Evolutionary conservation across 345 rosid species (phyloP).

Genomic region (Brassica cretica): DNA sequence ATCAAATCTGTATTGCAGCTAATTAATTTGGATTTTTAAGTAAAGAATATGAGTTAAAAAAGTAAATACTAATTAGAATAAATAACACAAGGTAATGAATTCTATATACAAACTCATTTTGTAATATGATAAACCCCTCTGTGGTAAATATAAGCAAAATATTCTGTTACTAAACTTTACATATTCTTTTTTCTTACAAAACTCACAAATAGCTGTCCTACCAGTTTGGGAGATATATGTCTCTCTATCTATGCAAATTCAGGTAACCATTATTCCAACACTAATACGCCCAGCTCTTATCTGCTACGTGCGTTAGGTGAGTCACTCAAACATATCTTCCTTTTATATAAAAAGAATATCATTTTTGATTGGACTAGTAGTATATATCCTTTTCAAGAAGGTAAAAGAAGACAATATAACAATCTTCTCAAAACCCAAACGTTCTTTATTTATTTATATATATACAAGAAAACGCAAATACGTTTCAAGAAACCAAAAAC

Average conservation of each 20-base stretch:
- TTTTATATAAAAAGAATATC: constrained; percentile 2
- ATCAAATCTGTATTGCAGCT: neutral
- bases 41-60: neutral
- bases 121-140: neutral
- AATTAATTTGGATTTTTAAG: neutral
- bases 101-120: neutral
- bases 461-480: neutral
- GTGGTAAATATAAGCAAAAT: neutral
- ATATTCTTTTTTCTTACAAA: neutral
- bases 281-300: constrained; percentile 9
- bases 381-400: neutral
- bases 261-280: constrained; percentile 7
- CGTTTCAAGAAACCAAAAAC: neutral
- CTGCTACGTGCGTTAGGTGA: constrained; percentile 26
- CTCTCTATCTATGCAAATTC: neutral
- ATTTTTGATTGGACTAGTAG: neutral
- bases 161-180: neutral
- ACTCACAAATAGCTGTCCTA: neutral
- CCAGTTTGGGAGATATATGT: neutral
- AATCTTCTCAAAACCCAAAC: neutral
- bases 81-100: neutral
- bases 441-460: neutral
- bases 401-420: neutral
- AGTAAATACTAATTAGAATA: neutral
- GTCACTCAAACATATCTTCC: constrained; percentile 34